Base-by-base conservation (phyloP, 148 eudicot species). In the Chenopodium formosanum region DNA sequence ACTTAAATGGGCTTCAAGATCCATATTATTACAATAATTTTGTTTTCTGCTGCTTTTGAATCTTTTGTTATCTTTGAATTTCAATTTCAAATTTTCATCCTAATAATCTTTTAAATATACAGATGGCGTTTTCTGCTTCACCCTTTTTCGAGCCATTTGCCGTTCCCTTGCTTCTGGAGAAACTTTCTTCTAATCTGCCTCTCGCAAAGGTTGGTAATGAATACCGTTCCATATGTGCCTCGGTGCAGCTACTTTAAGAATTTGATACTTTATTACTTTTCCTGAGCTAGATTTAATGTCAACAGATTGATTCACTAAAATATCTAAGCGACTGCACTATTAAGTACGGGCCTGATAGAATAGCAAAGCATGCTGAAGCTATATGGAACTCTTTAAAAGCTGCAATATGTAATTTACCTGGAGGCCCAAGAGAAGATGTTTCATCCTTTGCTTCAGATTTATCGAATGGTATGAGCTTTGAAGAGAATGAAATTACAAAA, bases 121-220 rank as follows among this genome's bases (percentile, higher is more conserved):
- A 96, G 99, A 76, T 91, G 88, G 97, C 95, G 23, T 91, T 92
- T 85, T 93, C 92, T 79, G 89, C 95, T 53, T 89, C 99, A 34
- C 90, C 93, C 73, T 89, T 87, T 67, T 92, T 92, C 82, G 98
- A 92, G 91, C 99, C 98, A 80, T 92, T 88, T 88, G 86, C 89
- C 73, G 81, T 96, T 79, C 99, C 97, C 14, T 82, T 96, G 88
- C 94, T 96, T 83, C 90, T 96, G 65, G 98, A 94, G 78, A 96
- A 96, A 85, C 92, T 96, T 79, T 88, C 97, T 72, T 92, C 99
- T 77, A 81, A 88, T 82, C 89, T 96, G 70, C 95, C 95, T 19
- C 87, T 90, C 50, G 91, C 99, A 80, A 91, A 96, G 98, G 98
- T 93, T 80, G 75, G 86, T 77, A 70, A 40, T 37, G 6, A 40